Evolutionary conservation across 73 alveolate species (phyloP).

Genomic region (Tetrahymena elliotti): DNA sequence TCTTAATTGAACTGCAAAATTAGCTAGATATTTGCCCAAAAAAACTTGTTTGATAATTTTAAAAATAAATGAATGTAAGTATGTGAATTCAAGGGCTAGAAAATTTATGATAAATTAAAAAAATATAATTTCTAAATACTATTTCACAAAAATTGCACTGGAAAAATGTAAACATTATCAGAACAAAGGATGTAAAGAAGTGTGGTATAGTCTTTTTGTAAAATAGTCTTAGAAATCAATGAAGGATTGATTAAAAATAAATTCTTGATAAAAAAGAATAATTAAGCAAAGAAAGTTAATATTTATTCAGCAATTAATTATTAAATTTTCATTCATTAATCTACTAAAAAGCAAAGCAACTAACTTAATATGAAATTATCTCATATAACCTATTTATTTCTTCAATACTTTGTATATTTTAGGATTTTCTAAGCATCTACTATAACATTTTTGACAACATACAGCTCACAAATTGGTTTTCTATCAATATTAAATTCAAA

Average conservation of each 20-base stretch:
- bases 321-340: no score
- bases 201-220: not conserved
- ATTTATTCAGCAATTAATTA: not conserved
- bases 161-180: not conserved
- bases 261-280: not conserved
- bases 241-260: not conserved
- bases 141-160: not conserved
- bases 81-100: not conserved
- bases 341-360: not conserved
- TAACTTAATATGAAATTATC: not conserved
- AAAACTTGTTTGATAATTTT: no score
- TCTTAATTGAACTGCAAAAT: no score
- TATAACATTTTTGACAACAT: not conserved
- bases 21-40: no score
- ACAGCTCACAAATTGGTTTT: not conserved
- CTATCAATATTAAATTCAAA: not conserved
- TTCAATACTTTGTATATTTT: not conserved
- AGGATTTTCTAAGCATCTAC: not conserved
- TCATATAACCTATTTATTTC: not conserved
- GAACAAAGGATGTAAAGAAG: not conserved
- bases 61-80: not conserved
- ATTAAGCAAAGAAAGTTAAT: not conserved
- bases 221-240: no score
- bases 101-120: no score
- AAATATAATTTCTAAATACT: no score